Base-by-base conservation (phyloP, 1,139 yeast species). In the Insectozyma bohioensis region DNA sequence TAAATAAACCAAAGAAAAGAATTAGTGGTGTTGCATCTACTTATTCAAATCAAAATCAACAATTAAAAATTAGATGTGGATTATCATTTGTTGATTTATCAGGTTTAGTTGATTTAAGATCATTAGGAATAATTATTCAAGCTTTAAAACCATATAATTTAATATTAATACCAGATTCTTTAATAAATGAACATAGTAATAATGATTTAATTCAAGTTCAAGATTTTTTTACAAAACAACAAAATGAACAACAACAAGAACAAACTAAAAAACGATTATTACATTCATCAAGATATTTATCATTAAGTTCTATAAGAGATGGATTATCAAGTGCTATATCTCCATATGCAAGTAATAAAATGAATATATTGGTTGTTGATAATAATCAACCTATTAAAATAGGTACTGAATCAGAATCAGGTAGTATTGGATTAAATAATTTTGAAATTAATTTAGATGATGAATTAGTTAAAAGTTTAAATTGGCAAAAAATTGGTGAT, bases 401-500 rank as follows among this genome's bases (percentile, higher is more conserved):
- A n/a, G 81, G 84, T 12, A 74, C 78, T 23, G 63, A 59, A 17
- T 49, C 54, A 3, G 56, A 53, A 30, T 43, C 52, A 8, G 54
- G 53, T 10, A 56, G 59, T 3, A 46, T 58, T 15, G 63, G 65
- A 7, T 63, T 80, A 19, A 80, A 80, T 41, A 78, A 90, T 16
- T 81, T 81, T 40, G 88, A 84, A 48, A 75, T 90, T 20, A 67
- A 80, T 35, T 62, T 92, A 26, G 90, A 87, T 41, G 84, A 83
- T 13, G 69, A 70, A 8, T 61, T 92, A 28, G 76, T 78, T n/a
- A 65, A 68, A 16, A 59, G 68, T 15, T 65, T 92, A 38, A 72
- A 75, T 38, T 92, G 98, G 98, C 96, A 90, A 53, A 75, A 74
- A 41, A 80, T 85, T 39, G 80, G 85, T 26, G 90, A 87, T 24